These are phyloP conservation scores for Echinosophora koreensis DNA, from an alignment of 306 rosid species.

Conservation along the genomic window DNA sequence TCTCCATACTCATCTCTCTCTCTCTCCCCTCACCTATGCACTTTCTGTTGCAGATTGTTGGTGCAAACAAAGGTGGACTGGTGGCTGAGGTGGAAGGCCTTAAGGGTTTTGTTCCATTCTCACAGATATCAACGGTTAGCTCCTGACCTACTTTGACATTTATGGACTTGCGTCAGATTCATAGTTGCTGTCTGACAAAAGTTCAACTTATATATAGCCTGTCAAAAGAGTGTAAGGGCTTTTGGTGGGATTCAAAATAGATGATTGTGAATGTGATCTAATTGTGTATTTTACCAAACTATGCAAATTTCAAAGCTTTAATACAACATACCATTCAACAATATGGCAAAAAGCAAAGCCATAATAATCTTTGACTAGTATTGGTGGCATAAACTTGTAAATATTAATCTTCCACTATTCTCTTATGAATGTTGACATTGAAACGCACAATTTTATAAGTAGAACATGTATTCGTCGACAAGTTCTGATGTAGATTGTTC, in stretches of 20 bases:
- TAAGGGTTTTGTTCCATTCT: slow-evolving; percentile 96
- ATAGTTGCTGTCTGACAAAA: slow-evolving; percentile 21
- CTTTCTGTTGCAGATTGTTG: slow-evolving; percentile 69
- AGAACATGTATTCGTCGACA: slow-evolving; percentile 30
- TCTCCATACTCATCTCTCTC: neutral
- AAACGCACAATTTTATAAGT: slow-evolving; percentile 24
- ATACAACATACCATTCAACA: slow-evolving; percentile 8
- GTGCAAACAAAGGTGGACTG: slow-evolving; percentile 93
- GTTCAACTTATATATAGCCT: slow-evolving; percentile 30
- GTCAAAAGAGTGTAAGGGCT: neutral
- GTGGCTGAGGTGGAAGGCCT: slow-evolving; percentile 96
- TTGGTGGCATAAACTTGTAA: slow-evolving; percentile 15
- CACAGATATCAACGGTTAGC: slow-evolving; percentile 91
- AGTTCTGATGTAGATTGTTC: slow-evolving; percentile 31
- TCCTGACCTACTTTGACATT: slow-evolving; percentile 41
- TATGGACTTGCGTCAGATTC: slow-evolving; percentile 35
- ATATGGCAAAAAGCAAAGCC: slow-evolving; percentile 26
- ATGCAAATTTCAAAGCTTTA: neutral
- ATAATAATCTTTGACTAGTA: slow-evolving; percentile 24
- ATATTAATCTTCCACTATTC: slow-evolving; percentile 20
- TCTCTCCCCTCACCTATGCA: neutral
- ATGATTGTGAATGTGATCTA: neutral
- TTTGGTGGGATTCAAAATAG: slow-evolving; percentile 32
- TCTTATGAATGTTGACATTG: slow-evolving; percentile 18
- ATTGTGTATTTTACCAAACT: slow-evolving; percentile 6